Evolutionary conservation across 2,329 filamentous ascomycete species (phyloP), one percentile per base, ranked within the genome.

Genomic region (Metarhizium brunneum): DNA sequence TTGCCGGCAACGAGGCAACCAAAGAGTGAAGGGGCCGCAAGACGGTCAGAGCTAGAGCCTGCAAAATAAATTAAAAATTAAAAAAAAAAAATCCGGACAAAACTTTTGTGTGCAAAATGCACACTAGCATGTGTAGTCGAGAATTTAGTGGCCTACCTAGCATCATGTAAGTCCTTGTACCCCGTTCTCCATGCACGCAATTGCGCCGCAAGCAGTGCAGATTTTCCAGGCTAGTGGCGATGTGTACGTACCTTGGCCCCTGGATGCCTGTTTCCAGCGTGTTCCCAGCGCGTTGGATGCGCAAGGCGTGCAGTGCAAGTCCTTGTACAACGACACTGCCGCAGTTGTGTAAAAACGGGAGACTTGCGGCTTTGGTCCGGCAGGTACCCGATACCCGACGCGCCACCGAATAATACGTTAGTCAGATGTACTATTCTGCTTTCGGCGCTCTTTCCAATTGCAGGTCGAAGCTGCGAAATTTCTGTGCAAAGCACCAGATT

Each of bases 331-430:
- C n/a, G 42, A 13, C 42, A 20, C n/a, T 45, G 6, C n/a, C 10
- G 43, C 45, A 30, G 18, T 10, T 13, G 43, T 25, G 7, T 16
- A 20, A 55, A 36, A 25, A 11, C 32, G 36, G 35, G 20, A 49
- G 10, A 52, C 20, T 32, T 13, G 42, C 5, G 7, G n/a, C 32
- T 45, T 25, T 25, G n/a, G 42, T 20, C n/a, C 14, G 29, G 47
- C 38, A 55, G 54, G 43, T 35, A 56, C 49, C 42, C 32, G 51
- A 47, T 54, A 54, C 52, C 47, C 38, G 52, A 30, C 16, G 49
- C 38, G 42, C 40, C 14, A 38, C 30, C 18, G 16, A 25, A 42
- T 29, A 52, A 47, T 30, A 36, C 38, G 54, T 52, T n/a, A 30
- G 35, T 32, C 16, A 16, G 32, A 51, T 32, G 42, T 55, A 54